A percentile compares a stretch with the other conserved stretches of the same genome.
Conservation (phyloP, 345 rosid genomes). For the Eucalyptus viminalis region DNA sequence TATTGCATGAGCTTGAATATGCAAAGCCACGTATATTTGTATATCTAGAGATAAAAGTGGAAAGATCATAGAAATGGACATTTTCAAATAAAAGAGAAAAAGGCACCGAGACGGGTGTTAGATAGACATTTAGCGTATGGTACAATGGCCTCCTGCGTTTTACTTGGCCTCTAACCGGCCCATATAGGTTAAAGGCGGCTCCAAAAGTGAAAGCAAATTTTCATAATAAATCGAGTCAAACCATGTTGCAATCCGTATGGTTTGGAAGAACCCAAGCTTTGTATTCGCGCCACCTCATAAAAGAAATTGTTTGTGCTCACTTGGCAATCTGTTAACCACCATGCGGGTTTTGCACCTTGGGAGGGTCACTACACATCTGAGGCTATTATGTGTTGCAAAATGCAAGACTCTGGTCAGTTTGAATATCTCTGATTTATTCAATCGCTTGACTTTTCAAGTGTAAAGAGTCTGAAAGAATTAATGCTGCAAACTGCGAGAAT, state of each 20-base stretch:
- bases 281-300: accelerated
- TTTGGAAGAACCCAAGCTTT: background rate
- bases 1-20: background rate
- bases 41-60: background rate
- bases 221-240: background rate
- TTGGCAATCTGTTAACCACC: background rate
- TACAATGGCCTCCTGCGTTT: background rate
- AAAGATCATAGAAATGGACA: background rate
- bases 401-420: background rate
- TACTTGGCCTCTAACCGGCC: background rate
- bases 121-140: background rate
- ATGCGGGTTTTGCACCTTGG: background rate
- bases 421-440: background rate
- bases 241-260: background rate
- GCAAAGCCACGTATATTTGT: background rate
- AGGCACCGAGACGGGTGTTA: background rate
- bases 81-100: background rate
- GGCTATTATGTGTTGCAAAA: background rate
- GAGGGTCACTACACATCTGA: background rate
- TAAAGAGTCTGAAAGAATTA: background rate
- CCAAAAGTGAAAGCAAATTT: background rate
- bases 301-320: background rate
- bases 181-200: background rate
- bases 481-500: background rate
- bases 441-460: background rate